These are phyloP conservation scores for Cercospora sesami DNA, from an alignment of 2,329 filamentous ascomycete genomes.

Conservation along the genomic window DNA sequence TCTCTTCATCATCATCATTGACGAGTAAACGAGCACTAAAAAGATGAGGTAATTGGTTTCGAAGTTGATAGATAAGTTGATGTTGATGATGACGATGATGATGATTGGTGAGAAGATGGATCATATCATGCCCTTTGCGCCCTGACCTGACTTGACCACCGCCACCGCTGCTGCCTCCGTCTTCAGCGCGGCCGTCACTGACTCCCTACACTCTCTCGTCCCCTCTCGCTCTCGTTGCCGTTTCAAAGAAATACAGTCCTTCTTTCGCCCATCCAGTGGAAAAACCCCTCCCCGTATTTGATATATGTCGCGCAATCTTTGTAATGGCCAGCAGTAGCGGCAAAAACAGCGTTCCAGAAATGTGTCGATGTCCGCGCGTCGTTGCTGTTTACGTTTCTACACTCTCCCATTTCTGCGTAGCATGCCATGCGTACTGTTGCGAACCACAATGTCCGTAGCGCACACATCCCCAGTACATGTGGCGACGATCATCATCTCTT, in stretches of 20 bases:
- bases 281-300: background rate
- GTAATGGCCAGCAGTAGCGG: background rate
- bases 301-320: background rate
- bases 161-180: background rate
- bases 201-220: background rate
- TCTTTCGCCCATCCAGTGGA: background rate
- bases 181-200: background rate
- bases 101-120: background rate
- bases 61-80: background rate
- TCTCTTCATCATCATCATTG: background rate
- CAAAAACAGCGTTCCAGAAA: background rate
- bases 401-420: slow-evolving; percentile 5
- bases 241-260: background rate
- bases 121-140: slow-evolving; percentile 1
- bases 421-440: slow-evolving; percentile 21
- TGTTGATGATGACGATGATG: background rate
- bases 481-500: background rate
- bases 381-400: slow-evolving; percentile 14
- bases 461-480: background rate
- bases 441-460: slow-evolving; percentile 14
- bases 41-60: background rate
- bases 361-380: background rate
- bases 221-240: background rate
- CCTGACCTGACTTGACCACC: background rate
- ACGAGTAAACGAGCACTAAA: background rate